Evolutionary conservation across 192 early-diverging fungal genomes (phyloP).

Genomic region (Martensiomyces pterosporus): DNA sequence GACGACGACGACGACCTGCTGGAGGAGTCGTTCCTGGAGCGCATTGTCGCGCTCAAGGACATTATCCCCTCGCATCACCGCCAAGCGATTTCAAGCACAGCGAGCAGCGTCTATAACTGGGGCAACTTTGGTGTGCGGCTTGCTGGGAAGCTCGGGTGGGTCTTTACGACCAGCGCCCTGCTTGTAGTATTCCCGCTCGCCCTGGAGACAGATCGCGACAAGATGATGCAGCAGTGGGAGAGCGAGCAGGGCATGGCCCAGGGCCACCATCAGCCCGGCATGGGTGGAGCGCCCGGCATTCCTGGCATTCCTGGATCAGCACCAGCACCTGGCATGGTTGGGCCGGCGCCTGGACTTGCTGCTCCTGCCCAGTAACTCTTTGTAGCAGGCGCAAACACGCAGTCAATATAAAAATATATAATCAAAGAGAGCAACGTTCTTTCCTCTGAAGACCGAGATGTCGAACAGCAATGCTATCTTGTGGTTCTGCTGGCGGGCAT

Average conservation of each 20-base stretch:
- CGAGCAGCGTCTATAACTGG: slow-evolving; percentile 56
- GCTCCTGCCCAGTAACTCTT: too few relatives aligned
- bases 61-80: slow-evolving; percentile 78
- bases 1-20: slow-evolving; percentile 68
- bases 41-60: slow-evolving; percentile 79
- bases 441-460: background rate
- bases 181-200: slow-evolving; percentile 82
- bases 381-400: too few relatives aligned
- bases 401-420: background rate
- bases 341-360: slow-evolving; percentile 29
- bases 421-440: background rate
- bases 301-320: background rate
- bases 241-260: slow-evolving; percentile 48
- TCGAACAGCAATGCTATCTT: background rate
- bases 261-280: background rate
- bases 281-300: slow-evolving; percentile 5
- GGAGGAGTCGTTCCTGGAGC: slow-evolving; percentile 79
- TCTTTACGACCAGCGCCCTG: slow-evolving; percentile 80
- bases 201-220: slow-evolving; percentile 83
- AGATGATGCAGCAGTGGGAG: slow-evolving; percentile 81
- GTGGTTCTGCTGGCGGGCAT: slow-evolving; percentile 16
- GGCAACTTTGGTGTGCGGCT: slow-evolving; percentile 57
- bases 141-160: slow-evolving; percentile 83
- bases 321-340: slow-evolving; percentile 2
- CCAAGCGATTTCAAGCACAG: slow-evolving; percentile 55